A percentile compares a stretch with the other conserved stretches of the same genome.
Conservation (phyloP, 164 flowering plant genomes). For the Vitis riparia region DNA sequence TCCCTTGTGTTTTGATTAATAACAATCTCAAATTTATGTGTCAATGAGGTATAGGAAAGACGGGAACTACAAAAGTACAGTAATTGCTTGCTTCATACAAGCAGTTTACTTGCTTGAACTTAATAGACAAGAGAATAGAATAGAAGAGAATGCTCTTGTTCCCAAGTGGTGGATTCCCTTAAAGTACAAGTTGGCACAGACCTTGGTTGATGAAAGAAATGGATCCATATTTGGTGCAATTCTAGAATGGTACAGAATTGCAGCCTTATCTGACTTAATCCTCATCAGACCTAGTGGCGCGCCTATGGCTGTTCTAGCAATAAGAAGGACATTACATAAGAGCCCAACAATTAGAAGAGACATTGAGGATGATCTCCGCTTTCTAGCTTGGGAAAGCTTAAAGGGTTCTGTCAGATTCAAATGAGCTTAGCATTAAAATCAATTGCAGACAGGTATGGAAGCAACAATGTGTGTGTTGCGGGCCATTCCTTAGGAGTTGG, state of each 20-base stretch:
- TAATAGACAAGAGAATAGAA: conserved; percentile 80
- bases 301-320: no score
- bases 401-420: no score
- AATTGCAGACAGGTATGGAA: no score
- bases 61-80: conserved; percentile 79
- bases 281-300: conserved; percentile 18
- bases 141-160: conserved; percentile 67
- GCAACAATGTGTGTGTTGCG: no score
- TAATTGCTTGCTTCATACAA: conserved; percentile 90
- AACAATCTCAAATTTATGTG: not conserved
- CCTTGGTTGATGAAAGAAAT: conserved; percentile 74
- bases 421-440: no score
- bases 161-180: conserved; percentile 97
- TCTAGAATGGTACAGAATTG: conserved; percentile 83
- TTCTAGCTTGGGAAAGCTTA: no score
- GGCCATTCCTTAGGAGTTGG: no score
- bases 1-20: no score
- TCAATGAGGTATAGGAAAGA: conserved; percentile 61
- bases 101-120: conserved; percentile 89
- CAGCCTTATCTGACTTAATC: conserved; percentile 75
- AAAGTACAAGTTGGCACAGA: conserved; percentile 71
- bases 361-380: no score
- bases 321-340: no score
- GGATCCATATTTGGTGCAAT: conserved; percentile 89
- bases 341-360: no score